These are phyloP conservation scores for Cantharellus anzutake DNA, from an alignment of 768 basidiomycete species.

Conservation along the genomic window DNA sequence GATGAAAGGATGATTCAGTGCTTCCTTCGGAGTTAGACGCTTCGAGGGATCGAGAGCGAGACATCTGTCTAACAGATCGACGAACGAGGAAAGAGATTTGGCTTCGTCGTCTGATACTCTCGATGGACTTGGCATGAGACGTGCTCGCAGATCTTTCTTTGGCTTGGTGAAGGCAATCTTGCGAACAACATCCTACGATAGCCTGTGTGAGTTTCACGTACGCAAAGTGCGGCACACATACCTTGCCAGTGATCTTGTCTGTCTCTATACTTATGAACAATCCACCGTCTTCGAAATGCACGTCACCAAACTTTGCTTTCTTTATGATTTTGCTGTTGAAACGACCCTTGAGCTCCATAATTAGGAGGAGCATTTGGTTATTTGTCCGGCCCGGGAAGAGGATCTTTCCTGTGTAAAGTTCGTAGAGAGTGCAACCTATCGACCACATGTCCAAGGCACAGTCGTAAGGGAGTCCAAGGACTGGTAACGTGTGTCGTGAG, in stretches of 20 bases:
- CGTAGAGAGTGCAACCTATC: slow-evolving; percentile 92
- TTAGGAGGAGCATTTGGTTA: slow-evolving; percentile 91
- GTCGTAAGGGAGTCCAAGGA: slow-evolving; percentile 91
- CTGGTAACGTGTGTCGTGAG: slow-evolving; percentile 22
- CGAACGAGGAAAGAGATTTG: slow-evolving; percentile 57
- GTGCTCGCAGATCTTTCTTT: slow-evolving; percentile 54
- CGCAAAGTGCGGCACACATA: slow-evolving; percentile 24
- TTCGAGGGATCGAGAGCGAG: slow-evolving; percentile 70
- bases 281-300: slow-evolving; percentile 88
- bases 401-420: slow-evolving; percentile 91
- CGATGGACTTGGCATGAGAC: slow-evolving; percentile 62
- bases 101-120: slow-evolving; percentile 81
- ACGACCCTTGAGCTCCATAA: slow-evolving; percentile 95
- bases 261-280: slow-evolving; percentile 65
- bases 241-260: slow-evolving; percentile 67
- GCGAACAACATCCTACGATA: slow-evolving; percentile 52
- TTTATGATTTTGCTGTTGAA: slow-evolving; percentile 91
- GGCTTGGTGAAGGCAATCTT: slow-evolving; percentile 75
- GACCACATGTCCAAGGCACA: slow-evolving; percentile 91
- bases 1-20: slow-evolving; percentile 73
- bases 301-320: slow-evolving; percentile 76
- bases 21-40: slow-evolving; percentile 79
- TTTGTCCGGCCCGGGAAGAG: slow-evolving; percentile 93
- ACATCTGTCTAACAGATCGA: slow-evolving; percentile 86
- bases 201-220: slow-evolving; percentile 4